Evolutionary conservation across 1,284 basidiomycete species (phyloP), one percentile per base, ranked within the genome.

Genomic region (Xerocomus nothofagi): DNA sequence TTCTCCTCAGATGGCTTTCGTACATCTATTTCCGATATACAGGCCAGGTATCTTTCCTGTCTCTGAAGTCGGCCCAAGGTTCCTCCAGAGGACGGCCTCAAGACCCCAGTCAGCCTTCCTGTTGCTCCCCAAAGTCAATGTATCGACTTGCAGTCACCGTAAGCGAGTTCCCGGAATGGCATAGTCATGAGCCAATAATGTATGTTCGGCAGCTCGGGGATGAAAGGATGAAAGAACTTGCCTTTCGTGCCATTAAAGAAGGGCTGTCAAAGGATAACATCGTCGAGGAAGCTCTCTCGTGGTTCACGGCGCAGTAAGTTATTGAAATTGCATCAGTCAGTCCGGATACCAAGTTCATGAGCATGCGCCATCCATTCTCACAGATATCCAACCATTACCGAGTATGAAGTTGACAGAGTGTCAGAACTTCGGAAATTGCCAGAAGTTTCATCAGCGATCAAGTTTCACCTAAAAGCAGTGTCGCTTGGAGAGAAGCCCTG

Each of bases 101-200:
- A 10, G 29, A 17, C 21, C 20, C 24, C 7, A 40, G 10, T 9
- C 39, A 21, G 1, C 38, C 50, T 18, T 55, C 56, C 4, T 2
- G 38, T 29, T 67, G 68, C 20, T 70, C 65, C 15, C 67, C 65
- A 47, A 67, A 70, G 50, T 70, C 65, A n/a, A 67, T 70, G 65
- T 69, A 67, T 54, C 59, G 68, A 37, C 57, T 70, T 14, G 65
- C 67, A 27, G 33, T 10, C 21, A 48, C 11, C 7, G 65, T 67
- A 36, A 47, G 63, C 21, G 33, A 29, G 12, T 44, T 27, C 14
- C 30, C 18, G n/a, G 29, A 24, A 39, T 3, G 11, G 23, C 18
- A 30, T 24, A 7, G 31, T 14, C 17, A 39, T 8, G 21, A 21
- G 12, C 21, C 38, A n/a, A 50, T 37, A 20, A n/a, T 8, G 23